Evolutionary conservation across 768 basidiomycete genomes (phyloP), one percentile per base, ranked within the genome.

Genomic region (Tylopilus plumbeoviolaceoides): DNA sequence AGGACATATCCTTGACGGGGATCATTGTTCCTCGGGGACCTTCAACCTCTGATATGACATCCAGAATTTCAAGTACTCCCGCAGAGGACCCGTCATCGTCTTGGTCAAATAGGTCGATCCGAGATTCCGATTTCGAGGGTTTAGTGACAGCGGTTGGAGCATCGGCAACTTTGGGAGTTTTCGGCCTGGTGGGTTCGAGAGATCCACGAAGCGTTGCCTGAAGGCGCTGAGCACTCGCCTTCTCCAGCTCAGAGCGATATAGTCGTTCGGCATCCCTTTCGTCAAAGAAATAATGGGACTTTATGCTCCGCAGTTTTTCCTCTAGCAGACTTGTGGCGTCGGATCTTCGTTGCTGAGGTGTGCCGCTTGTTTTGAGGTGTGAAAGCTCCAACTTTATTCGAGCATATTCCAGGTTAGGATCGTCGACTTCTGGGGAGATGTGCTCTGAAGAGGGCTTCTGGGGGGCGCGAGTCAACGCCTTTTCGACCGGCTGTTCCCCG

Each of bases 21-120:
- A 87, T 71, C 6, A 76, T 78, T 9, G 71, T 74, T 14, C 86
- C 88, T 48, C 75, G 67, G 10, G 74, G 67, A 18, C 79, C 82
- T n/a, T 77, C 75, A 56, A 81, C 81, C n/a, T 74, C 78, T 7
- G 72, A 64, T 12, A 84, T 80, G 47, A 77, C 76, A 21, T 94
- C 88, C 42, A 95, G 74, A 46, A 94, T 72, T 38, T 81, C 85
- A 51, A 94, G 78, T 30, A 97, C 71, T 15, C 92, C 84, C 7
- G 77, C 84, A 12, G 66, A 67, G 40, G 71, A 76, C 30, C 77
- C 78, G 17, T 76, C 75, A 25, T 72, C 73, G 18, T 78, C 77
- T 30, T 78, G 73, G 49, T 79, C 80, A 59, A 86, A 84, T 2
- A 83, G 57, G 59, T 87, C 80, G 12, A 70, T 33, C 21, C 50